Evolutionary conservation across 2,329 filamentous ascomycete genomes (phyloP), one percentile per base, ranked within the genome.

Genomic region (Xylariaceae sp.): DNA sequence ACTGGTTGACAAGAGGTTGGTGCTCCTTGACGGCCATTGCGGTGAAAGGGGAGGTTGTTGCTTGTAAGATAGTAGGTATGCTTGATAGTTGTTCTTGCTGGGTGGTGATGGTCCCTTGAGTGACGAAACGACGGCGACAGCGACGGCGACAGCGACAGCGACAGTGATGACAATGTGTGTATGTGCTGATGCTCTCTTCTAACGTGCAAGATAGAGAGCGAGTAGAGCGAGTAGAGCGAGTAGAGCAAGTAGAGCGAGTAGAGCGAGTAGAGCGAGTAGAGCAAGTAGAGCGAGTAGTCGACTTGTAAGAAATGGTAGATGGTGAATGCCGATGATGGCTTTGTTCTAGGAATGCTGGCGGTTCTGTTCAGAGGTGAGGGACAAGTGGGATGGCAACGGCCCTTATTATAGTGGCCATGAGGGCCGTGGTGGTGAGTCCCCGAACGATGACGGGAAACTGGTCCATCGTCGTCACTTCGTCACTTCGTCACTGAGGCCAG

Each of bases 1-100:
- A 80, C 61, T 72, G 64, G 68, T 76, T 72, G 69, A 78, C 73
- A 54, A 77, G 74, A 53, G 72, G 71, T 58, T 73, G 67, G 59
- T 68, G 65, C 52, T 74, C 73, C 62, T 72, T 70, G 68, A 72
- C 64, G 63, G 70, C 69, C 76, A 78, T 78, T 59, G 57, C 70
- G 67, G 51, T 53, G 47, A 50, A 50, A 47, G 39, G 53, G 45
- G 39, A 56, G 45, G 54, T 53, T 34, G 48, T 45, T 55, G 32
- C 37, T 42, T 32, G 50, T 49, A 44, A 11, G 40, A 41, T 47
- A 41, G 31, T 50, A 12, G 30, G 49, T 19, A 35, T 47, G 32
- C 42, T 41, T n/a, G 26, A 50, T 39, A 27, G 50, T 19, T 30
- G 50, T 41, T 37, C 29, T 37, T 54, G 54, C 48, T 27, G 45